phyloP scores from a whole-genome alignment of 257 asterid species.

The Ophiorrhiza pumila region DNA sequence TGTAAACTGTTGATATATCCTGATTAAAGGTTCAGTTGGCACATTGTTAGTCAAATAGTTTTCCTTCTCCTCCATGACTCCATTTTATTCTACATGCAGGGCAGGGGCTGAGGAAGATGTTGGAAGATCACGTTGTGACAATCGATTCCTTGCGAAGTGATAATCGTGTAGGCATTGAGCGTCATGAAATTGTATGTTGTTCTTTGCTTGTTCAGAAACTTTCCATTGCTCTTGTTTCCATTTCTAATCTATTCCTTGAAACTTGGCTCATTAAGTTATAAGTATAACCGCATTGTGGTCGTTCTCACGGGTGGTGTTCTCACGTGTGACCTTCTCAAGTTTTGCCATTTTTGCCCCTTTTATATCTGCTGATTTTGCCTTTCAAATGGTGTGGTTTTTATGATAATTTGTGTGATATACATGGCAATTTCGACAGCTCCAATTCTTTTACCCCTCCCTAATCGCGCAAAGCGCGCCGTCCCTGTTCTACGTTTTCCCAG shows the following conservation, averaged over 20 bases:
- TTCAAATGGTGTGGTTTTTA: no score
- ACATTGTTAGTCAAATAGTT: background rate
- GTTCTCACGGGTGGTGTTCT: no score
- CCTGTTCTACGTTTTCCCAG: no score
- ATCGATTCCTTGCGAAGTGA: slow-evolving; percentile 63
- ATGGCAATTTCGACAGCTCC: no score
- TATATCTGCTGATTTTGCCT: no score
- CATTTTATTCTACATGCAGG: slow-evolving; percentile 19
- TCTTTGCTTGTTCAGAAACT: slow-evolving; percentile 16
- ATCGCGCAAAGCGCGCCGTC: no score
- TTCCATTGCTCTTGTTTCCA: background rate
- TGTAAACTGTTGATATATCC: slow-evolving; percentile 7
- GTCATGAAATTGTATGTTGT: slow-evolving; percentile 67
- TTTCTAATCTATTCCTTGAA: background rate
- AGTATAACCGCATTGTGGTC: no score
- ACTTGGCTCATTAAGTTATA: no score
- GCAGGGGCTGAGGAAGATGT: slow-evolving; percentile 87
- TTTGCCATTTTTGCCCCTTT: no score
- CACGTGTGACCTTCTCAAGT: no score
- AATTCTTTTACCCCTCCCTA: no score
- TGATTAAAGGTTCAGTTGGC: slow-evolving; percentile 5
- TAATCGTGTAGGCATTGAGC: slow-evolving; percentile 55
- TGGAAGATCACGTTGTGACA: slow-evolving; percentile 72
- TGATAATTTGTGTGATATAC: no score
- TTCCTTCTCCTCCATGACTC: background rate